Conservation (phyloP, 495 filamentous ascomycete genomes). For the Xylaria venustula region DNA sequence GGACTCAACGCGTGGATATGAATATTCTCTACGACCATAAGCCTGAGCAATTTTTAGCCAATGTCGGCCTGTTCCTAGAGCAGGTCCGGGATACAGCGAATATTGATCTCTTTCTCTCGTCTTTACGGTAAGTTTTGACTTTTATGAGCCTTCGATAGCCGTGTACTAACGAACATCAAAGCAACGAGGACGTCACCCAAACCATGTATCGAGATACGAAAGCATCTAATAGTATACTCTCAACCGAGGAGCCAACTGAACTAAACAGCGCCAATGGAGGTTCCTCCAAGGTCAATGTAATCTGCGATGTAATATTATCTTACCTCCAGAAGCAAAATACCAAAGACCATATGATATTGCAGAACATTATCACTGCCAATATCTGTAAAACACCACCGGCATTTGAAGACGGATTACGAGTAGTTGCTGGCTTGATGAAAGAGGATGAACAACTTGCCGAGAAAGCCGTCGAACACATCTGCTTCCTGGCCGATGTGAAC, state of each 20-base stretch:
- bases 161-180: constrained; percentile 30
- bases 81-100: constrained; percentile 82
- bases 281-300: constrained; percentile 72
- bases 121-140: constrained; percentile 65
- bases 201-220: constrained; percentile 91
- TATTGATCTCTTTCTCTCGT: constrained; percentile 90
- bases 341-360: constrained; percentile 59
- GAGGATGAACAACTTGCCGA: constrained; percentile 69
- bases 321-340: constrained; percentile 60
- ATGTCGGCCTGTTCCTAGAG: constrained; percentile 73
- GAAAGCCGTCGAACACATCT: constrained; percentile 89
- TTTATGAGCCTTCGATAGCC: not conserved
- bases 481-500: constrained; percentile 92
- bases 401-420: constrained; percentile 76
- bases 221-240: constrained; percentile 27
- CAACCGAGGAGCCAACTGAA: constrained; percentile 11
- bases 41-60: constrained; percentile 76
- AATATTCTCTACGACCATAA: constrained; percentile 96
- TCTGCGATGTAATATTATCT: constrained; percentile 82
- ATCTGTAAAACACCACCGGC: constrained; percentile 91
- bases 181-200: constrained; percentile 89
- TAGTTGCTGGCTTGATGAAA: constrained; percentile 72
- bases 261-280: constrained; percentile 13
- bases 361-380: constrained; percentile 91
- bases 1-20: constrained; percentile 93